Evolutionary conservation across 768 basidiomycete genomes (phyloP), one percentile per base, ranked within the genome.

Genomic region (Holtermanniella nyarrowii): DNA sequence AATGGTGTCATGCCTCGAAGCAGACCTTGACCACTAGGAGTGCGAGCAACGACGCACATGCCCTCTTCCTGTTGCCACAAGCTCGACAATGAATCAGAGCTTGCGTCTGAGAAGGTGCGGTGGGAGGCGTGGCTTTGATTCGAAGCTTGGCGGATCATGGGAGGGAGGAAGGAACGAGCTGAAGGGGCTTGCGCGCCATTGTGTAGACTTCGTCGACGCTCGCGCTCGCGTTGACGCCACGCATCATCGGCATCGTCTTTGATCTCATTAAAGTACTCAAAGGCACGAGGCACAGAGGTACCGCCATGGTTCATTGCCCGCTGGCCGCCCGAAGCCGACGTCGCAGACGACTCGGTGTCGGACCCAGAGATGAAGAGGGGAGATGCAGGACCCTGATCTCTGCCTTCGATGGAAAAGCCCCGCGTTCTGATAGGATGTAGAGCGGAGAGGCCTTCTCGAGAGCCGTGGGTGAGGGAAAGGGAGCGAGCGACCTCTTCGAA

Each of bases 281-380:
- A 56, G 22, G 46, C 53, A 16, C 60, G 58, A 20, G 65, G 65
- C 16, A 61, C 65, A 10, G 65, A 66, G 20, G 46, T 50, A 4
- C 31, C 31, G 31, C 31, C 31, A 16, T 37, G 31, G 31, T 37
- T 7, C 10, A 7, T 16, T 7, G 16, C 10, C 21, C 14, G 11
- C 20, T 46, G 40, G 21, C 52, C 52, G 26, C 44, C 42, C 16
- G 55, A 52, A 11, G 57, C 57, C 24, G 57, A 56, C 12, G 53
- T 23, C n/a, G 47, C 43, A 10, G 60, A 60, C 4, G 61, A 63
- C 21, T 61, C 59, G 25, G 60, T 60, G 39, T 58, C 56, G 25
- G 57, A 59, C 18, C 59, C 64, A 18, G 57, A 59, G 26, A 64
- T 59, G 54, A 54, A 68, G n/a, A 68, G 56, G 10, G 66, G 63